Conservation (phyloP, 176 grass and related monocot genomes). For the Triticum dicoccoides region DNA sequence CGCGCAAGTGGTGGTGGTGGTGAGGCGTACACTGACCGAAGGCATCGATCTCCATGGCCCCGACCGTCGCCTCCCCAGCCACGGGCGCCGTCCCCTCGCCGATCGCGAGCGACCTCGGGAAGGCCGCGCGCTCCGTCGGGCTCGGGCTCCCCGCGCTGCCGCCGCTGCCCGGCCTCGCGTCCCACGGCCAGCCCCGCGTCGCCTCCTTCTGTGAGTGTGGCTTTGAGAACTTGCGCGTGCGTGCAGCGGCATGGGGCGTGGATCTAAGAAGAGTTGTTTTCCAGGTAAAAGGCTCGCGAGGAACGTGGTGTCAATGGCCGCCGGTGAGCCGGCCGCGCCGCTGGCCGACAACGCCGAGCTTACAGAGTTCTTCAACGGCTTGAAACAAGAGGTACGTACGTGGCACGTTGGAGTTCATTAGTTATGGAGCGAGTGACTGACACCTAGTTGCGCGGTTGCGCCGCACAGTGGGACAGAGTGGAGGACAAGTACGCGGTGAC, state of each 20-base stretch:
- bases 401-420: background rate
- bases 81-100: slow-evolving; percentile 34
- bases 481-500: slow-evolving; percentile 85
- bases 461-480: slow-evolving; percentile 75
- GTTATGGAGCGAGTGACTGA: background rate
- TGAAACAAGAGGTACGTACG: slow-evolving; percentile 68
- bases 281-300: slow-evolving; percentile 68
- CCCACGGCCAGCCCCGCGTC: slow-evolving; percentile 43
- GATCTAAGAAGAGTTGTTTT: background rate
- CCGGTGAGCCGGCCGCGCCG: slow-evolving; percentile 51
- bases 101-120: slow-evolving; percentile 21
- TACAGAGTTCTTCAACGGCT: slow-evolving; percentile 49
- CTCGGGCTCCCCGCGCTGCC: slow-evolving; percentile 58
- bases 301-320: slow-evolving; percentile 71
- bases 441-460: background rate
- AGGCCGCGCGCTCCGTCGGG: slow-evolving; percentile 40
- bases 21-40: background rate
- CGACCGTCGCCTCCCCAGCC: slow-evolving; percentile 43
- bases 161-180: slow-evolving; percentile 41
- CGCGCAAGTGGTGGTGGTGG: slow-evolving; percentile 9
- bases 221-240: background rate
- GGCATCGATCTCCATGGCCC: slow-evolving; percentile 28
- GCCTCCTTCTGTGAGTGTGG: slow-evolving; percentile 60
- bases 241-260: background rate
- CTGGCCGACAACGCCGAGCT: slow-evolving; percentile 49